Conservation (phyloP, 306 rosid genomes). For the Biancaea sappan region DNA sequence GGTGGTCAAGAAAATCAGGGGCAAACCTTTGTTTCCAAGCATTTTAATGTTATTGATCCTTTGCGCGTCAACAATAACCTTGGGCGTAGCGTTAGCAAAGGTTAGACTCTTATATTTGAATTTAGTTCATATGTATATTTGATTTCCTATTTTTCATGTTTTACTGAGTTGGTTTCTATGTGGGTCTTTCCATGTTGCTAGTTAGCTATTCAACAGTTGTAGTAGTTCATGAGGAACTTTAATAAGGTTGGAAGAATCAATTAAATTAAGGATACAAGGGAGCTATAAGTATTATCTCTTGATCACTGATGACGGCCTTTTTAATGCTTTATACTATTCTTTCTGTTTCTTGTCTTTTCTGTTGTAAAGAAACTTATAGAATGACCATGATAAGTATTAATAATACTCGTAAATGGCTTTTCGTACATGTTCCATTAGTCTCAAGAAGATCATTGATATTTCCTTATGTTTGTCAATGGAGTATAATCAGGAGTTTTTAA, state of each 20-base stretch:
- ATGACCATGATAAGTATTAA: background rate
- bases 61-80: constrained; percentile 76
- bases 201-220: background rate
- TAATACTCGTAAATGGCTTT: background rate
- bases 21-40: constrained; percentile 68
- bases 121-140: background rate
- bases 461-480: background rate
- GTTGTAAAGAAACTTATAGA: background rate
- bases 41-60: constrained; percentile 77
- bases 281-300: background rate
- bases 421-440: background rate
- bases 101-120: constrained; percentile 33
- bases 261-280: background rate
- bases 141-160: background rate
- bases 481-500: background rate
- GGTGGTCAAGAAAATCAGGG: constrained; percentile 64
- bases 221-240: background rate
- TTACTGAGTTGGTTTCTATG: background rate
- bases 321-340: background rate
- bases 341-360: background rate
- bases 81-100: constrained; percentile 86
- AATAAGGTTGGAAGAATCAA: background rate
- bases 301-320: background rate
- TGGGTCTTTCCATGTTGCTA: background rate
- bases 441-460: background rate